Evolutionary conservation across 2,329 filamentous ascomycete species (phyloP).

Genomic region (Hymenoscyphus fraxineus): DNA sequence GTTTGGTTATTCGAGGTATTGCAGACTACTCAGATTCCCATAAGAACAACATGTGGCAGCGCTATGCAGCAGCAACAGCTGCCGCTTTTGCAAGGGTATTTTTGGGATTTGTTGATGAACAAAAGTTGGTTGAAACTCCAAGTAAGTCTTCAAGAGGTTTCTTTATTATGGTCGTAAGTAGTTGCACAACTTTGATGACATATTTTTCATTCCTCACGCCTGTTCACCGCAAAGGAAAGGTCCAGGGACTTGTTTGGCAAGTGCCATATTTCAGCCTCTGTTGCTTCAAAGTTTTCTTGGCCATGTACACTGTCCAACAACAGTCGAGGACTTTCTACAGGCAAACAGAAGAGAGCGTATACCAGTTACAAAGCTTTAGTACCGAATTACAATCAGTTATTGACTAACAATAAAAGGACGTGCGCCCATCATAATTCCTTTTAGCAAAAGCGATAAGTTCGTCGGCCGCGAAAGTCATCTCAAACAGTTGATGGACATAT

Average conservation of each 20-base stretch:
- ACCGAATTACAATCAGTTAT: neutral
- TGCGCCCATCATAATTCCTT: neutral
- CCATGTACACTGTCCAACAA: no score
- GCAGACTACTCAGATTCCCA: conserved; percentile 20
- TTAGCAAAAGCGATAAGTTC: neutral
- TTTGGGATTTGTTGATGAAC: neutral
- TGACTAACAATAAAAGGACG: neutral
- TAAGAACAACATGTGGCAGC: conserved; percentile 18
- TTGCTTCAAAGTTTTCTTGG: no score
- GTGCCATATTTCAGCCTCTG: no score
- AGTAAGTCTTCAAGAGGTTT: conserved; percentile 7
- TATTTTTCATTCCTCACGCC: neutral
- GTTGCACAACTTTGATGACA: neutral
- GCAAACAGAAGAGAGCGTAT: neutral
- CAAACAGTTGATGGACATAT: neutral
- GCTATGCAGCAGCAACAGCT: conserved; percentile 16
- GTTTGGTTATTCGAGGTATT: conserved; percentile 21
- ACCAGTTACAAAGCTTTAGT: neutral
- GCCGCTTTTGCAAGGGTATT: conserved; percentile 16
- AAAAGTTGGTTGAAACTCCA: neutral
- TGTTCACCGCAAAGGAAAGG: no score
- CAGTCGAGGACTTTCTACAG: no score
- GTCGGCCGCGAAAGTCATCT: neutral
- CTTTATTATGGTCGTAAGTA: neutral
- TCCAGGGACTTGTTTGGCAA: no score